These are phyloP conservation scores for Podospora didyma DNA, from an alignment of 495 filamentous ascomycete species.

Conservation along the genomic window DNA sequence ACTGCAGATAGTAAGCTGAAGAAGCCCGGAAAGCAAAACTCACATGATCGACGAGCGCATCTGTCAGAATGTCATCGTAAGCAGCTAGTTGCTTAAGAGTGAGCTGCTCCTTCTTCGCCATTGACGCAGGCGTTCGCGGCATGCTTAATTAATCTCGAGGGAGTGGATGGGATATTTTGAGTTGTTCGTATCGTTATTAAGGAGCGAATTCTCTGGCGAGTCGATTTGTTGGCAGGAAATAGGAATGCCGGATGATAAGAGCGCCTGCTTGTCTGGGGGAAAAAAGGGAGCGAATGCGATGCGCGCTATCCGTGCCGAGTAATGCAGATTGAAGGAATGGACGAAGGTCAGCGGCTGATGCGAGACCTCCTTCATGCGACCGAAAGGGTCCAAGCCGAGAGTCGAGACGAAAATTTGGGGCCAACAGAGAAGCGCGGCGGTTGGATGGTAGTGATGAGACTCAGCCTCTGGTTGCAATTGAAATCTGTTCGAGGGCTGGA, in stretches of 20 bases:
- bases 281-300: conserved; percentile 8
- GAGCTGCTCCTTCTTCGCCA: conserved; percentile 62
- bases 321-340: conserved; percentile 12
- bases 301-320: neutral
- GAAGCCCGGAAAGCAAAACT: conserved; percentile 27
- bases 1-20: neutral
- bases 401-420: neutral
- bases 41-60: conserved; percentile 93
- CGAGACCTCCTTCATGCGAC: conserved; percentile 22
- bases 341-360: conserved; percentile 16
- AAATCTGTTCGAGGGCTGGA: neutral
- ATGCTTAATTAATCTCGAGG: conserved; percentile 8
- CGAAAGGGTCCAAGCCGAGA: conserved; percentile 7
- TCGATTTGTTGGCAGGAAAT: neutral
- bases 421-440: conserved; percentile 1
- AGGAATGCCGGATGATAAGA: neutral
- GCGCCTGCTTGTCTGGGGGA: neutral
- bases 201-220: neutral
- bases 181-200: neutral
- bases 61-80: conserved; percentile 95
- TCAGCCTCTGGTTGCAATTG: conserved; percentile 4
- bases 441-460: neutral
- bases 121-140: conserved; percentile 12
- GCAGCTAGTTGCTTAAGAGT: conserved; percentile 81
- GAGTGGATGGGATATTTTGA: neutral